These are phyloP conservation scores for Suhomyces ambrosiae DNA, from an alignment of 1,139 yeast species.

Conservation along the genomic window DNA sequence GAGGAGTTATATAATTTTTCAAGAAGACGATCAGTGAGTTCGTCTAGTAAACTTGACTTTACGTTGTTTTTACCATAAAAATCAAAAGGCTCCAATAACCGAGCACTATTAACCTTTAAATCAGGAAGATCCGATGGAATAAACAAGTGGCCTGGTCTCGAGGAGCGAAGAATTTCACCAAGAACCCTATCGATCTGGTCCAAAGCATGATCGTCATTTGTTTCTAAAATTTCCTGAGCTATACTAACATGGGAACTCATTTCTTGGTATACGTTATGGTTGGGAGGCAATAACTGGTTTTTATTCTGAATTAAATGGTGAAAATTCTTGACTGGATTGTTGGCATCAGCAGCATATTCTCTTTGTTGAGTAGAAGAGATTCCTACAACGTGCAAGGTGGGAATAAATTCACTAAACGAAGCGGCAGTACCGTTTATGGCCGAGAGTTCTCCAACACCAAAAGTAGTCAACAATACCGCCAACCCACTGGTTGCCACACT, in stretches of 20 bases:
- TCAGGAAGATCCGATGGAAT: conserved; percentile 72
- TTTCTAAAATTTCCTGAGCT: conserved; percentile 55
- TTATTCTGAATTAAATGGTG: conserved; percentile 74
- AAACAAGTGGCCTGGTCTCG: conserved; percentile 79
- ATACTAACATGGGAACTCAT: conserved; percentile 64
- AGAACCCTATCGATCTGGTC: conserved; percentile 63
- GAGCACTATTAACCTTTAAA: conserved; percentile 44
- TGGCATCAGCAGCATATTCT: conserved; percentile 26
- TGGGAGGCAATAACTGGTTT: conserved; percentile 47
- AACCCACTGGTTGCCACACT: conserved; percentile 51
- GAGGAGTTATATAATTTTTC: conserved; percentile 50
- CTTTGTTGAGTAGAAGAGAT: conserved; percentile 46
- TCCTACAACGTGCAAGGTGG: conserved; percentile 83
- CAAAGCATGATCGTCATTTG: conserved; percentile 49
- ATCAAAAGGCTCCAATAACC: conserved; percentile 23
- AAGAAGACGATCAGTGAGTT: conserved; percentile 50
- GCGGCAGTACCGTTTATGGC: conserved; percentile 87
- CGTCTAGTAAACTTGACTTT: conserved; percentile 26
- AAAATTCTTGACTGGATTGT: conserved; percentile 29
- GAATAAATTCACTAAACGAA: conserved; percentile 77
- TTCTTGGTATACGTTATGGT: conserved; percentile 65
- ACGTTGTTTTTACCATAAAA: conserved; percentile 13
- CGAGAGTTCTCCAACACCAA: conserved; percentile 86
- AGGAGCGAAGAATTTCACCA: conserved; percentile 51
- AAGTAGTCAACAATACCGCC: conserved; percentile 59